Base-by-base conservation (phyloP, 805 yeast species). In the Starmerella bacillaris region DNA sequence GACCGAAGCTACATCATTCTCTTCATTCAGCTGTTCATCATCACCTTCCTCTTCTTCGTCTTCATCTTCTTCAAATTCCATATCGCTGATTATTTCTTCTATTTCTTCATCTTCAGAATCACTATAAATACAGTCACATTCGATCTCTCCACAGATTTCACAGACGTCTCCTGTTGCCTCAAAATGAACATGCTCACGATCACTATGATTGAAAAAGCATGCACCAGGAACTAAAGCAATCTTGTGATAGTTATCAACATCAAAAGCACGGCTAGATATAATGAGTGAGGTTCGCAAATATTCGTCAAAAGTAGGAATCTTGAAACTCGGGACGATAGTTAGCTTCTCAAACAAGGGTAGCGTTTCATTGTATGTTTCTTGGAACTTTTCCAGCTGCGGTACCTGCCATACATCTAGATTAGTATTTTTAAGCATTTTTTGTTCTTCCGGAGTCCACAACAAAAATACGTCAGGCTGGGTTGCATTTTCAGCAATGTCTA, bases 151-250 rank as follows among this genome's bases (percentile, higher is more conserved):
- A 49, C 77, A 71, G 14, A 48, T 41, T 6, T 46, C 59, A 48
- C 77, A 70, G 3, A 69, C 77, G 19, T 65, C 67, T 27, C 52
- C 65, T 3, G 63, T 41, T 3, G 73, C 58, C 38, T 70, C 77
- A 49, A 82, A 79, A 54, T 73, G 75, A 7, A 74, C 82, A 45
- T 68, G 63, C 41, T 78, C 83, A 4, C 56, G 48, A 2, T 54
- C 71, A 11, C 57, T 64, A 50, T 83, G 94, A 45, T 84, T 84
- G 57, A 83, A 80, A 24, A 86, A 58, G 55, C 84, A 94, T 0
- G 94, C 95, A 12, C 83, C 79, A 0, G 95, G 94, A 18, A 84
- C 93, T 33, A 86, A 58, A 0, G 78, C 80, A 21, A 74, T 61
- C 21, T 72, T 78, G 46, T 76, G 80, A 50, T 55, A 83, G 33